Conservation (phyloP, 2,329 filamentous ascomycete species). For the Decorospora gaudefroyi region DNA sequence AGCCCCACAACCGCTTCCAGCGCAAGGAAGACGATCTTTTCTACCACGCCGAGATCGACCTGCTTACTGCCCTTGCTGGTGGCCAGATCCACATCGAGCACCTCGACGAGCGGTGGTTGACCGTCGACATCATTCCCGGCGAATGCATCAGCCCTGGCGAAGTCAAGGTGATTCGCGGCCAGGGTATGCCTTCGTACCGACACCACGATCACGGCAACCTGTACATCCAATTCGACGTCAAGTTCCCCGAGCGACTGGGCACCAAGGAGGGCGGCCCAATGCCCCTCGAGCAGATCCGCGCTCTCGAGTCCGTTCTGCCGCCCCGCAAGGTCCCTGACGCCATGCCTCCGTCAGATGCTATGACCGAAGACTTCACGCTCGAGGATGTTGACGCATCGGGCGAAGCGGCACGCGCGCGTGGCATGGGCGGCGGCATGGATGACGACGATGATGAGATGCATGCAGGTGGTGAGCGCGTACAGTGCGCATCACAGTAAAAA, state of each 20-base stretch:
- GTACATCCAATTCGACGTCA: constrained; percentile 96
- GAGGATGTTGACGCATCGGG: constrained; percentile 76
- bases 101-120: constrained; percentile 95
- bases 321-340: constrained; percentile 64
- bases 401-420: constrained; percentile 69
- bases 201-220: constrained; percentile 96
- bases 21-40: constrained; percentile 95
- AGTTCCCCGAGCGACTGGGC: constrained; percentile 72
- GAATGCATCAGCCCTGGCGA: constrained; percentile 91
- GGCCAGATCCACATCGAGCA: constrained; percentile 93
- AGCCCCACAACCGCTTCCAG: constrained; percentile 94
- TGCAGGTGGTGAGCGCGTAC: constrained; percentile 73
- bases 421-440: constrained; percentile 63
- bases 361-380: constrained; percentile 87
- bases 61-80: constrained; percentile 91
- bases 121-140: constrained; percentile 87
- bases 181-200: constrained; percentile 95
- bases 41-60: constrained; percentile 92
- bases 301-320: constrained; percentile 84
- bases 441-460: constrained; percentile 68
- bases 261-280: constrained; percentile 53
- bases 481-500: constrained; percentile 87
- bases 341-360: constrained; percentile 76
- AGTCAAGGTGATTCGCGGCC: constrained; percentile 91
- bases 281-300: constrained; percentile 70